Base-by-base conservation (phyloP, 306 rosid genomes). In the Castanospermum australe region DNA sequence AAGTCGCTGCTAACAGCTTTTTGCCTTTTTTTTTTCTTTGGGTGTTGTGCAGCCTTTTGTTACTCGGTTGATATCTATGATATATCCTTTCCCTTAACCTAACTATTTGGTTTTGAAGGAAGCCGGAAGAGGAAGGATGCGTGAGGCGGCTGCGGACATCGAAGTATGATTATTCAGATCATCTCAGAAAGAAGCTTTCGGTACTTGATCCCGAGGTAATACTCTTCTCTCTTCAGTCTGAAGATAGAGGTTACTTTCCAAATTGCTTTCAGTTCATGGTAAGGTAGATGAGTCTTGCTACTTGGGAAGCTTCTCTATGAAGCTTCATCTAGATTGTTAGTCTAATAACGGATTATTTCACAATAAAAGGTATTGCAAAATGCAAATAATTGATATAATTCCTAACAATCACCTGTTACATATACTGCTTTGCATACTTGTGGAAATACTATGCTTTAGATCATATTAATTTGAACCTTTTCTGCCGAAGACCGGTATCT, bases 201-300 rank as follows among this genome's bases (percentile, higher is more conserved):
- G 89, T 71, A 50, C 87, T 92, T 66, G 99, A 95, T 86, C 94
- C 95, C 0, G 97, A 88, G 99, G 99, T 92, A 84, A 60, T 79
- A 45, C 17, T 56, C 45, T 85, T 47, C 0, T 17, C 50, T n/a
- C n/a, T n/a, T 8, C 41, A 63, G 22, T 69, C 32, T 59, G 35
- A 76, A 70, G 70, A 45, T 17, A 71, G 13, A 33, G 13, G 13
- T 32, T 10, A 63, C 21, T 4, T 2, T 59, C 28, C 42, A 7
- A 14, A 47, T 47, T 22, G 38, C n/a, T 33, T 8, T 39, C 20
- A 2, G 8, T 59, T 42, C 61, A 20, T 30, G 15, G 42, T 15
- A 5, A 59, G 54, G 67, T 59, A 41, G 24, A 61, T 15, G 73
- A 70, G 24, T 21, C 6, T 68, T 78, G 20, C 39, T 57, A 68